Conservation (phyloP, 2,329 filamentous ascomycete genomes). For the Fonsecaea monophora region DNA sequence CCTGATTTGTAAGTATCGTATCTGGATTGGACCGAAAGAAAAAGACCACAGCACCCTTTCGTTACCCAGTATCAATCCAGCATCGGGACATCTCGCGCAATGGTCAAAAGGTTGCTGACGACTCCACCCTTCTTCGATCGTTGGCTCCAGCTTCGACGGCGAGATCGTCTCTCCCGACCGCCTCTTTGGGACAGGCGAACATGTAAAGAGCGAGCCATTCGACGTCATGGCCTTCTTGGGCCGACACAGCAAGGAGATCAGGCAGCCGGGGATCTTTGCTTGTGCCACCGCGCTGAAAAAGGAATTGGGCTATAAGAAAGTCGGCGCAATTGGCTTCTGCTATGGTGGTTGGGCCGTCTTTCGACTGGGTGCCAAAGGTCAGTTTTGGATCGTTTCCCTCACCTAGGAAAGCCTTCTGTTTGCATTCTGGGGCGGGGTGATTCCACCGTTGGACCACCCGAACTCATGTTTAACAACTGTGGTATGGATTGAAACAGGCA, state of each 20-base stretch:
- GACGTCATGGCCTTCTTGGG: slow-evolving; percentile 45
- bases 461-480: neutral
- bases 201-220: slow-evolving; percentile 43
- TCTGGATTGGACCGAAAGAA: neutral
- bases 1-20: slow-evolving; percentile 45
- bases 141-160: slow-evolving; percentile 43
- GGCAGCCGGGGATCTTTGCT: slow-evolving; percentile 51
- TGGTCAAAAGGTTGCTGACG: neutral
- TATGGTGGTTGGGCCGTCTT: slow-evolving; percentile 51
- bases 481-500: slow-evolving; percentile 21
- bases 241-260: slow-evolving; percentile 30
- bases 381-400: neutral
- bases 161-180: slow-evolving; percentile 45
- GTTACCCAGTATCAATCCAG: neutral
- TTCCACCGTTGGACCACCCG: neutral
- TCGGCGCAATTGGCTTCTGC: slow-evolving; percentile 51
- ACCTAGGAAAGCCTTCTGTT: neutral
- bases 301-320: slow-evolving; percentile 50
- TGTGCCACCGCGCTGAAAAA: slow-evolving; percentile 46
- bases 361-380: slow-evolving; percentile 50
- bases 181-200: slow-evolving; percentile 38
- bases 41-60: neutral
- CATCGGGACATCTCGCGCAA: no score
- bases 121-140: neutral
- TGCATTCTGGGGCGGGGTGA: neutral